Evolutionary conservation across 306 rosid genomes (phyloP), one percentile per base, ranked within the genome.

Genomic region (Trifolium fragiferum): DNA sequence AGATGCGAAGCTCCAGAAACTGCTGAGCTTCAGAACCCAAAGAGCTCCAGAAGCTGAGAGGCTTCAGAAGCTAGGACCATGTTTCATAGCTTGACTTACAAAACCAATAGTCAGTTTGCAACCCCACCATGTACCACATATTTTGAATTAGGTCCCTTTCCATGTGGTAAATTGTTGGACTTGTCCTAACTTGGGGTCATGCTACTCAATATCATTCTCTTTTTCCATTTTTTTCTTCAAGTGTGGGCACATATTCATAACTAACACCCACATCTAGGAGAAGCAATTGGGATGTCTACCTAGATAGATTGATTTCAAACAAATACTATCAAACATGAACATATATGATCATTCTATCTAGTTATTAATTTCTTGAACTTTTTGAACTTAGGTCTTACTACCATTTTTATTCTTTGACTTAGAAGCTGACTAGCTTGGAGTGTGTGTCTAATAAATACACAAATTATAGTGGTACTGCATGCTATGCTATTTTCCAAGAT

Each of bases 101-200:
- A n/a, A n/a, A n/a, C n/a, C n/a, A n/a, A n/a, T n/a, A n/a, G n/a
- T 30, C 33, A 30, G 33, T 23, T 9, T 37, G 6, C 54, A 64
- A 68, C 43, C 54, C 30, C 11, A 20, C 41, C 16, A 20, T 37
- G 37, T 25, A 76, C 68, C 16, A 55, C 1, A 20, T 40, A 78
- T 18, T 78, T 62, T 1, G 40, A 63, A 25, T 38, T 63, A 25
- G 72, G 73, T 20, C 51, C 58, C 53, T 32, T 61, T 25, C 37
- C 67, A 73, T 13, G 83, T 66, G 70, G 10, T 5, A 66, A 7
- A 62, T 66, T 10, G 46, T 33, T 79, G 75, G 19, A 32, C 14
- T 57, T 73, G 70, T 55, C 74, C 69, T 43, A 33, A 10, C 20
- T 33, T 3, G 67, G 68, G 20, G 9, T 40, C 60, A 40, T 51